These are phyloP conservation scores for Dimocarpus longan DNA, from an alignment of 345 rosid genomes.

Conservation along the genomic window DNA sequence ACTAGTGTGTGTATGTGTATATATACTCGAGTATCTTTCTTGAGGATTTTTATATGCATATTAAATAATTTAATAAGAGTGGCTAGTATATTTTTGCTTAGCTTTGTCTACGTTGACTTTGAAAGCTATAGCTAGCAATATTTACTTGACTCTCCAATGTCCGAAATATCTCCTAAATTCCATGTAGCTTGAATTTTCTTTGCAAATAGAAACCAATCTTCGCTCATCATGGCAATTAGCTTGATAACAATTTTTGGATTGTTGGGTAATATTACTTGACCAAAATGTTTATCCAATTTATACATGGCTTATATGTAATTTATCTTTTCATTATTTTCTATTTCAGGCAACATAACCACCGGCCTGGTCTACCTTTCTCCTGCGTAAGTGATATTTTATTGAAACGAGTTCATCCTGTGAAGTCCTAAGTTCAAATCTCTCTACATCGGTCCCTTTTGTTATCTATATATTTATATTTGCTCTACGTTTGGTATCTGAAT, in stretches of 20 bases:
- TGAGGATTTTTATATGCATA: too few species aligned
- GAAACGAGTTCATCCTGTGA: too few species aligned
- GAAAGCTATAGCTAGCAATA: too few species aligned
- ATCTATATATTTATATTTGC: too few species aligned
- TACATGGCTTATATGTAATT: not conserved
- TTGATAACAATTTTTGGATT: constrained; percentile 34
- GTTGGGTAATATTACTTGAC: constrained; percentile 35
- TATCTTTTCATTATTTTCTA: not conserved
- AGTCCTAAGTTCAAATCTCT: not conserved
- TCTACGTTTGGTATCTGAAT: not conserved
- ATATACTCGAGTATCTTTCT: too few species aligned
- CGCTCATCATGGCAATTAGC: constrained; percentile 27
- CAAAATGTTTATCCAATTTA: not conserved
- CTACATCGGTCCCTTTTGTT: not conserved
- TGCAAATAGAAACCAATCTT: not conserved
- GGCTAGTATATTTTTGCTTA: too few species aligned
- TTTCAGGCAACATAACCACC: constrained; percentile 75
- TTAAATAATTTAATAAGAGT: too few species aligned
- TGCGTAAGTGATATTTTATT: constrained; percentile 40
- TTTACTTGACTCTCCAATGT: too few species aligned
- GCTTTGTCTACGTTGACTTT: too few species aligned
- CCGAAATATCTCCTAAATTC: too few species aligned
- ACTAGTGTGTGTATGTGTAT: too few species aligned
- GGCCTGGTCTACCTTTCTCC: constrained; percentile 78
- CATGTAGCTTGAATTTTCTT: not conserved